A percentile compares a stretch with the other conserved stretches of the same genome.
These are phyloP conservation scores for Canavalia gladiata DNA, from an alignment of 306 rosid species.

Conservation along the genomic window DNA sequence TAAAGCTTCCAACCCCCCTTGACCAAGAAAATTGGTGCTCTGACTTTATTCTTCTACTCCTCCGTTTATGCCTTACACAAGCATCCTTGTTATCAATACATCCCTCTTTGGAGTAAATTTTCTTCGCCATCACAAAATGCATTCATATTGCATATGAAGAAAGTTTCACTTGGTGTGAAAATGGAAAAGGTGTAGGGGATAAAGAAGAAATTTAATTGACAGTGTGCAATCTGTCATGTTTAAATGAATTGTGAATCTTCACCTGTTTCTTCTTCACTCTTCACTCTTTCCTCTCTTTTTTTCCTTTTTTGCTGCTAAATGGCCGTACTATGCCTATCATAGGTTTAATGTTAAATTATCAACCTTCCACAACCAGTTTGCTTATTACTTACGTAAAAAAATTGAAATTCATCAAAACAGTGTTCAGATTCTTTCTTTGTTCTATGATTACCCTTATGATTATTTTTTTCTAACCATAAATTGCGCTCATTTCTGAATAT, in stretches of 20 bases:
- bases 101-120: neutral
- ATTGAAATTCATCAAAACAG: slow-evolving; percentile 19
- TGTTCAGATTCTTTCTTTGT: slow-evolving; percentile 35
- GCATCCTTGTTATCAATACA: neutral
- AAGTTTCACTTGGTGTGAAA: slow-evolving; percentile 9
- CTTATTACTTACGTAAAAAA: neutral
- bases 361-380: slow-evolving; percentile 30
- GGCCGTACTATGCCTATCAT: neutral
- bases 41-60: slow-evolving; percentile 13
- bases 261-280: slow-evolving; percentile 4
- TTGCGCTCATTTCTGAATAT: slow-evolving; percentile 23
- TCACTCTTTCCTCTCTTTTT: neutral
- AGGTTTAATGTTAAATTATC: slow-evolving; percentile 37
- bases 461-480: slow-evolving; percentile 23
- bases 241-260: slow-evolving; percentile 16
- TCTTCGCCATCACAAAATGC: slow-evolving; percentile 22
- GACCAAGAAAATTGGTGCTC: neutral
- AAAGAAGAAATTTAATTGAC: slow-evolving; percentile 12
- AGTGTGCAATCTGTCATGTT: slow-evolving; percentile 14
- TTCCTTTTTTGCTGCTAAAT: neutral
- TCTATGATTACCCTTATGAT: neutral
- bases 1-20: neutral
- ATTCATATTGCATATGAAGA: neutral
- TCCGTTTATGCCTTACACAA: neutral
- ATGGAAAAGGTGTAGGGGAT: neutral